Evolutionary conservation across 306 rosid species (phyloP), one percentile per base, ranked within the genome.

Genomic region (Dryas drummondii): DNA sequence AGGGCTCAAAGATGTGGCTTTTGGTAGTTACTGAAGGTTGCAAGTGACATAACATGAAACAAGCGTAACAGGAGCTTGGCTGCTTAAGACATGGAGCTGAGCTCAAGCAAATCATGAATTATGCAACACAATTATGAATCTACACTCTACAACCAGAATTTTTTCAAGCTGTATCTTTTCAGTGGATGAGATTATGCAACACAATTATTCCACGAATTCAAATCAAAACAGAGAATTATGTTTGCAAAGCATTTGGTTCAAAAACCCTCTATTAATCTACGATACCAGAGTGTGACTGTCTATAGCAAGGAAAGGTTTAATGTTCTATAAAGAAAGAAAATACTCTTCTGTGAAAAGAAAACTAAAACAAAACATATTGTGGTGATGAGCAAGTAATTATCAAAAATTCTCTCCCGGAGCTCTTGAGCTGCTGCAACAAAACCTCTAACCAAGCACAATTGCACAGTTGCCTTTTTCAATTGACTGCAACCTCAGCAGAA

Each of bases 401-500:
- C 73, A 74, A 80, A 66, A 70, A 66, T 58, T 56, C 19, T 56
- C 84, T 75, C 46, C 73, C 60, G 65, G 81, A 65, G 44, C 51
- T 5, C 68, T 45, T 57, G 67, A 71, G 65, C 53, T 42, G 65
- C 53, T 42, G 49, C 52, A 76, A 3, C 76, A 76, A 47, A 73
- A 69, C 58, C 26, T 64, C 80, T 49, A 70, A 47, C 66, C 77
- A 68, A 7, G 48, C 58, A 27, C 46, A 42, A 65, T 44, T 37
- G 62, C 13, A 69, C 13, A 69, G 60, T 51, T 79, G 26, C 53
- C 60, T 59, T 74, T 72, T 48, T 91, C 89, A 89, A 73, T 75
- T 93, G 68, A 89, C 97, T 41, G 92, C 89, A 80, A 93, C 94
- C 86, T 81, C 93, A 55, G 97, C 86, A 44, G 98, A 86, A 3